These are phyloP conservation scores for Colletotrichum theobromicola DNA, from an alignment of 2,329 filamentous ascomycete genomes.

Conservation along the genomic window DNA sequence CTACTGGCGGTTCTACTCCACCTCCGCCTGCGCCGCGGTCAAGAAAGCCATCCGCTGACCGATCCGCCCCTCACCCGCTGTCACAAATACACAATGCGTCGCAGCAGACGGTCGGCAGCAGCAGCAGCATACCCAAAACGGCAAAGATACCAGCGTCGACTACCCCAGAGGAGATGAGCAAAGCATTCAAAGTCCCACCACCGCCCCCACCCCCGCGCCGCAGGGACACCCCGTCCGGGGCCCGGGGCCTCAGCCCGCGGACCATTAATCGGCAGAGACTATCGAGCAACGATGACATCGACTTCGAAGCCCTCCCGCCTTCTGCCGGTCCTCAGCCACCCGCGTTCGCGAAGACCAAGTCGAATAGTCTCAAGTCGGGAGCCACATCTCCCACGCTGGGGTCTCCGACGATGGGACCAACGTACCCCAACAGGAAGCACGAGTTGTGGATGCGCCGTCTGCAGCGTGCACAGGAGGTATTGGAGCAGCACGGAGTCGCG, in stretches of 20 bases:
- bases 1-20: not conserved
- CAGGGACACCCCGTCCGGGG: constrained; percentile 43
- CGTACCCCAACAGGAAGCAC: constrained; percentile 66
- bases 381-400: constrained; percentile 34
- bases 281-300: constrained; percentile 43
- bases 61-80: constrained; percentile 40
- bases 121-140: constrained; percentile 9
- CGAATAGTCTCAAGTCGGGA: constrained; percentile 33
- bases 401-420: constrained; percentile 38
- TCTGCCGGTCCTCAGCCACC: constrained; percentile 26
- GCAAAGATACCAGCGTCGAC: constrained; percentile 1
- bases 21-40: constrained; percentile 39
- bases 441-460: constrained; percentile 75
- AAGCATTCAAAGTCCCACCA: constrained; percentile 28
- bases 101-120: constrained; percentile 31
- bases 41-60: constrained; percentile 34
- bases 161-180: not conserved
- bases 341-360: constrained; percentile 27
- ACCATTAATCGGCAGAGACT: constrained; percentile 34
- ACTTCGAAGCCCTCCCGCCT: constrained; percentile 45
- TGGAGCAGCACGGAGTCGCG: constrained; percentile 69
- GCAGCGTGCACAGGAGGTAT: constrained; percentile 64
- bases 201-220: constrained; percentile 55
- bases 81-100: constrained; percentile 47
- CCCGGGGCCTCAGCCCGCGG: constrained; percentile 35